These are phyloP conservation scores for Chamaecyparis obtusa DNA, from an alignment of 75 land plant species.

Conservation along the genomic window DNA sequence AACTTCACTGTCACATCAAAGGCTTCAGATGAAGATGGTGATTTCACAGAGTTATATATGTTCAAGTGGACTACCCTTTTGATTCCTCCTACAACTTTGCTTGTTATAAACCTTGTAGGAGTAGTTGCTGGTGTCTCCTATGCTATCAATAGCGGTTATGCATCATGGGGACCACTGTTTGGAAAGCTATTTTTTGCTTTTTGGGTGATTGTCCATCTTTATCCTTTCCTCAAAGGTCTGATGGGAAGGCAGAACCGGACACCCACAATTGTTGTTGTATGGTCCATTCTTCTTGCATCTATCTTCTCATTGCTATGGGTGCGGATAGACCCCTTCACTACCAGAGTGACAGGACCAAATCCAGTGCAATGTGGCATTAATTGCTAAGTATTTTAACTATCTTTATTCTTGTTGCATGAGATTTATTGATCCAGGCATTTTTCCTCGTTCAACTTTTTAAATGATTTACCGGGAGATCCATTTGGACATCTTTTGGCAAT, in stretches of 20 bases:
- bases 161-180: slow-evolving; percentile 72
- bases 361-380: slow-evolving; percentile 47
- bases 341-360: slow-evolving; percentile 43
- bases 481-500: slow-evolving; percentile 3
- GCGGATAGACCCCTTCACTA: slow-evolving; percentile 50
- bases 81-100: slow-evolving; percentile 60
- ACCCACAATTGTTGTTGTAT: slow-evolving; percentile 66
- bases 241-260: slow-evolving; percentile 77
- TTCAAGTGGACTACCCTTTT: slow-evolving; percentile 69
- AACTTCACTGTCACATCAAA: slow-evolving; percentile 68
- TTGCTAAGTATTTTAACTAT: slow-evolving; percentile 27
- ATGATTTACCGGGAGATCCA: slow-evolving; percentile 1
- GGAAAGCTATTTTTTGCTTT: slow-evolving; percentile 70
- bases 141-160: slow-evolving; percentile 65
- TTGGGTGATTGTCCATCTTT: slow-evolving; percentile 70
- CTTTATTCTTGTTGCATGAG: neutral
- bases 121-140: slow-evolving; percentile 67
- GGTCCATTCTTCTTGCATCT: slow-evolving; percentile 69
- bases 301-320: slow-evolving; percentile 72
- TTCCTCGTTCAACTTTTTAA: neutral
- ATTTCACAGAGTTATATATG: slow-evolving; percentile 57
- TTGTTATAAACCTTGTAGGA: slow-evolving; percentile 61
- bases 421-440: slow-evolving; percentile 6
- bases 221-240: slow-evolving; percentile 72
- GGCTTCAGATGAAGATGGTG: slow-evolving; percentile 53